Evolutionary conservation across 805 yeast genomes (phyloP).

Genomic region (Myxozyma udenii): DNA sequence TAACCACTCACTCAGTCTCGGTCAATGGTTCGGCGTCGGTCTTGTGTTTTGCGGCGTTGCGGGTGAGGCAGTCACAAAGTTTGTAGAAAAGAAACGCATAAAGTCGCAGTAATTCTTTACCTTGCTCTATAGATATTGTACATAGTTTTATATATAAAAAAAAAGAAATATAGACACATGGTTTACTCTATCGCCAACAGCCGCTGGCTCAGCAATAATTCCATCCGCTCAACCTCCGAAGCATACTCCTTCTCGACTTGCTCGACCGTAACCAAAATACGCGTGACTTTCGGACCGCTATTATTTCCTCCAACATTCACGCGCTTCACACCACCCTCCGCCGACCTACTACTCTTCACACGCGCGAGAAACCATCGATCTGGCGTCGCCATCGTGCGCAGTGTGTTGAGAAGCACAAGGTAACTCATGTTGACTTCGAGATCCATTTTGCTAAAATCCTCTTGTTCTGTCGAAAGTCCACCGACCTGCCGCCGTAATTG

Average conservation of each 20-base stretch:
- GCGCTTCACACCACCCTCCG: neutral
- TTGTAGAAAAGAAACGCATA: slow-evolving; percentile 12
- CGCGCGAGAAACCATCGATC: slow-evolving; percentile 36
- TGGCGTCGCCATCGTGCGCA: too few relatives aligned
- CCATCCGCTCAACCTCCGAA: slow-evolving; percentile 23
- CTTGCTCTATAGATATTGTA: neutral
- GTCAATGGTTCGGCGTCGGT: slow-evolving; percentile 76
- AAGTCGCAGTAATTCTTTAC: neutral
- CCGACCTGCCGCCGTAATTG: slow-evolving; percentile 24
- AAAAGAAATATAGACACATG: neutral
- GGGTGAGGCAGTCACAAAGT: slow-evolving; percentile 57
- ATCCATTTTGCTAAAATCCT: slow-evolving; percentile 17
- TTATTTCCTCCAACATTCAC: slow-evolving; percentile 1
- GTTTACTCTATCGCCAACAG: slow-evolving; percentile 3
- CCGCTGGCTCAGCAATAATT: slow-evolving; percentile 13
- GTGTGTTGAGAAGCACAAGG: slow-evolving; percentile 29
- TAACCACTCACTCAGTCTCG: slow-evolving; percentile 62
- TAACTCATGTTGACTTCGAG: slow-evolving; percentile 28
- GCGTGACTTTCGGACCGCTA: slow-evolving; percentile 1
- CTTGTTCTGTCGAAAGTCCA: neutral
- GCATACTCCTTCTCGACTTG: slow-evolving; percentile 23
- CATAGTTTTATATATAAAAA: neutral
- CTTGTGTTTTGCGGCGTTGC: slow-evolving; percentile 85
- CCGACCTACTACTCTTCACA: neutral
- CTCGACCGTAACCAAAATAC: slow-evolving; percentile 15